These are phyloP conservation scores for Puccinia polysora DNA, from an alignment of 1,284 basidiomycete species.

Conservation along the genomic window DNA sequence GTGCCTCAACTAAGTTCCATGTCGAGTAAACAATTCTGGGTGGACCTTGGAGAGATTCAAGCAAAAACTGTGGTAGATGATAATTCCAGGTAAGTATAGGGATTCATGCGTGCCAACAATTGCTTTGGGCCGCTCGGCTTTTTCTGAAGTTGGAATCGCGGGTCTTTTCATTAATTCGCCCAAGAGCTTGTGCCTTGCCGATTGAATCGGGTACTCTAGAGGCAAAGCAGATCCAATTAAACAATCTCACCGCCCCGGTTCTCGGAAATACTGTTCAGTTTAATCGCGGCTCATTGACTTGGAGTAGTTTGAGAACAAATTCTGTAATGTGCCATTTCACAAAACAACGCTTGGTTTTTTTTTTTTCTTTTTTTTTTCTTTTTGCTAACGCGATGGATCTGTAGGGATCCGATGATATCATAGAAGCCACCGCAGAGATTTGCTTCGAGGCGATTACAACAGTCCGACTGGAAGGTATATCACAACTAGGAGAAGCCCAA, in stretches of 20 bases:
- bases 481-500: background rate
- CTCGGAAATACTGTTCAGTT: conserved; percentile 24
- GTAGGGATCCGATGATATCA: too few relatives aligned
- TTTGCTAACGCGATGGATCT: conserved; percentile 1
- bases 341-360: background rate
- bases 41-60: conserved; percentile 28
- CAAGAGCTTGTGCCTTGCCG: conserved; percentile 32
- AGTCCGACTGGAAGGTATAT: conserved; percentile 5
- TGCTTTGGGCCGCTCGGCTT: background rate
- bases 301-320: conserved; percentile 23
- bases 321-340: background rate
- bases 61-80: conserved; percentile 14
- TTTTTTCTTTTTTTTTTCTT: background rate
- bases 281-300: conserved; percentile 34
- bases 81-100: conserved; percentile 17
- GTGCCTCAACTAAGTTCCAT: conserved; percentile 19
- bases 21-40: conserved; percentile 36
- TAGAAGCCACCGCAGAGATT: conserved; percentile 33
- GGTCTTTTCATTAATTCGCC: too few relatives aligned
- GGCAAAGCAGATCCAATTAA: conserved; percentile 15
- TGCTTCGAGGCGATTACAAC: conserved; percentile 18
- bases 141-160: too few relatives aligned
- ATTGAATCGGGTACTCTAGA: background rate
- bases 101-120: background rate
- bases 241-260: conserved; percentile 3